Evolutionary conservation across 805 yeast genomes (phyloP), one percentile per base, ranked within the genome.

Genomic region (Saturnispora serradocipensis): DNA sequence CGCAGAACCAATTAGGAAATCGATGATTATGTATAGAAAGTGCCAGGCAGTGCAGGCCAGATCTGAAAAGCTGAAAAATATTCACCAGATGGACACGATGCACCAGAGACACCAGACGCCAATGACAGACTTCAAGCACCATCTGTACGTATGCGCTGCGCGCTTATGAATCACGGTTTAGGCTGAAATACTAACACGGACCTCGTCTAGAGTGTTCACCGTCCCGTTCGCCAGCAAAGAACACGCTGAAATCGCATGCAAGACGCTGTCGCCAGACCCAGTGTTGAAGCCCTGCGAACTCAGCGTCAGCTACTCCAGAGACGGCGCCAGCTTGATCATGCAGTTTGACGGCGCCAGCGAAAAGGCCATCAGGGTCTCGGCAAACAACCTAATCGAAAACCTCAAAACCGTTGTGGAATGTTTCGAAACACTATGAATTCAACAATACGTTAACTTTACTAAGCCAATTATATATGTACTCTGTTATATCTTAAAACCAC

Each of bases 281-380:
- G 81, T 85, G n/a, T 70, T 89, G 55, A 82, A 80, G 61, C 82
- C 83, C 1, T 72, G 76, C 49, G 93, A 87, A 63, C 71, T 88
- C 46, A 63, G 66, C 16, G 82, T 81, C 4, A 58, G 57, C 1
- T 81, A 80, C 55, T 44, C 61, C 1, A 61, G 68, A 0, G 61
- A 68, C 3, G 75, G 64, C 2, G 60, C 52, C 2, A 47, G 48
- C 1, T 69, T 88, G 40, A 53, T 63, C 2, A 76, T 82, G 28
- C 55, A 59, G 1, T 86, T 87, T 57, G 64, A 69, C 7, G 88
- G 88, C 2, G 72, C 73, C 0, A 81, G 86, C 48, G 95, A 86
- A 57, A 71, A 96, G 43, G 82, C 82, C 6, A 75, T 89, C 48
- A 72, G 97, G 55, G 95, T 88, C 5, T 95, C 95, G 8, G 87